Evolutionary conservation across 257 asterid species (phyloP), one percentile per base, ranked within the genome.

Genomic region (Rhazya stricta): DNA sequence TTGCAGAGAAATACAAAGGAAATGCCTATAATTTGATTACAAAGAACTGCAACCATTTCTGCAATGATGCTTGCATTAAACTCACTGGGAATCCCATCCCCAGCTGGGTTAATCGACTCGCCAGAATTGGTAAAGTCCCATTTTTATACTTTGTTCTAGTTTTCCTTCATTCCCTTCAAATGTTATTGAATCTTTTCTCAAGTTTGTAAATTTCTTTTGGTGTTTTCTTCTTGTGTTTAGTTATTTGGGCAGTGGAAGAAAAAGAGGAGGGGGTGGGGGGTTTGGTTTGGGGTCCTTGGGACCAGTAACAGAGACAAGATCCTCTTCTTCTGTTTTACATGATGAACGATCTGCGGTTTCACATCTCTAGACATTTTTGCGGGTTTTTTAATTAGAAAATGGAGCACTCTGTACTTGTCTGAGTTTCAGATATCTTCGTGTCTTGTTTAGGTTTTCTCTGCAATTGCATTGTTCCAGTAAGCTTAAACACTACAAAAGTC

Each of bases 391-490:
- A 32, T 58, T 58, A 19, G 13, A 5, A 8, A 34, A 15, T 18
- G 71, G 30, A 66, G 29, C 29, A 66, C 9, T 37, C 43, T 15
- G 10, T 63, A 16, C 29, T 65, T 65, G 18, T 65, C 69, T 36
- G 25, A 18, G 39, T 63, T 63, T 18, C 45, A 19, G 6, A 45
- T 41, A n/a, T 25, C 56, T 46, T 71, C 23, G 4, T 71, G 30
- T 43, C 29, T 53, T 29, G 32, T 75, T 29, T 69, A 93, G 97
- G 97, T 76, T 71, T 83, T 36, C 72, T 89, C 34, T 91, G 98
- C 85, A 84, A 86, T 50, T 92, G 97, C 78, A 88, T 92, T 10
- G 84, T 92, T 70, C 96, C 96, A 0, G 89, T 71, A 76, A 90
- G 77, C 85, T 79, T 90, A 78, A 90, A 86, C 79, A 76, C 91